These are phyloP conservation scores for Penicillium paxilli DNA, from an alignment of 495 filamentous ascomycete species.

Conservation along the genomic window DNA sequence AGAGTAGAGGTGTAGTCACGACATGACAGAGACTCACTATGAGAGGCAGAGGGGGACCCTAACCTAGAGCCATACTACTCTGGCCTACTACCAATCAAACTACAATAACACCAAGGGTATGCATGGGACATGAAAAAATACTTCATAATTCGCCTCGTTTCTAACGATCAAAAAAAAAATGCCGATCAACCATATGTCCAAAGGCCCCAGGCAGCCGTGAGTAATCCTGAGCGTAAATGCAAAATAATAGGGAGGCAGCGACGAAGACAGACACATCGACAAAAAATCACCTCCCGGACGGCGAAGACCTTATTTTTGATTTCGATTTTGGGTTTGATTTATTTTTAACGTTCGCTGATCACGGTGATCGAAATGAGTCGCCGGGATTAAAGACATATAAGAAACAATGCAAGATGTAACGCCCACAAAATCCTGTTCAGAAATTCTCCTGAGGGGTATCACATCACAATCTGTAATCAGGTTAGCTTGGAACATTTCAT, in stretches of 20 bases:
- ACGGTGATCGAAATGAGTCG: no score
- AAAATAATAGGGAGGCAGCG: constrained; percentile 14
- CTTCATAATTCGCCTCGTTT: constrained; percentile 20
- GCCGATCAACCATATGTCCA: constrained; percentile 27
- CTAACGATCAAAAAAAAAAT: constrained; percentile 16
- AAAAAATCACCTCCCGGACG: constrained; percentile 15
- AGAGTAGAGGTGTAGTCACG: not conserved
- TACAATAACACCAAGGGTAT: no score
- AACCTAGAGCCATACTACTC: no score
- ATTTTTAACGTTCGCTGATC: no score
- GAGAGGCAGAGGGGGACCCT: no score
- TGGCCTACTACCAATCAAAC: no score
- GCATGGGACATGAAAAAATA: constrained; percentile 1
- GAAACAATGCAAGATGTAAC: constrained; percentile 14
- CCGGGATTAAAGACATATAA: constrained; percentile 20
- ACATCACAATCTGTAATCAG: constrained; percentile 57
- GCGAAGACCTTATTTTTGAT: constrained; percentile 11
- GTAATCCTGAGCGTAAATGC: constrained; percentile 27
- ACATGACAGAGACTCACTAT: no score
- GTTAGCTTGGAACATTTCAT: constrained; percentile 24
- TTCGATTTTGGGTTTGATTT: no score
- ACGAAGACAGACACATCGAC: not conserved
- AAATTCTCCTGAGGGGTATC: constrained; percentile 40
- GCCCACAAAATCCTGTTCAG: constrained; percentile 10
- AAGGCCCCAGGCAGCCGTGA: constrained; percentile 15